Evolutionary conservation across 495 filamentous ascomycete species (phyloP), one percentile per base, ranked within the genome.

Genomic region (Viridothelium virens): DNA sequence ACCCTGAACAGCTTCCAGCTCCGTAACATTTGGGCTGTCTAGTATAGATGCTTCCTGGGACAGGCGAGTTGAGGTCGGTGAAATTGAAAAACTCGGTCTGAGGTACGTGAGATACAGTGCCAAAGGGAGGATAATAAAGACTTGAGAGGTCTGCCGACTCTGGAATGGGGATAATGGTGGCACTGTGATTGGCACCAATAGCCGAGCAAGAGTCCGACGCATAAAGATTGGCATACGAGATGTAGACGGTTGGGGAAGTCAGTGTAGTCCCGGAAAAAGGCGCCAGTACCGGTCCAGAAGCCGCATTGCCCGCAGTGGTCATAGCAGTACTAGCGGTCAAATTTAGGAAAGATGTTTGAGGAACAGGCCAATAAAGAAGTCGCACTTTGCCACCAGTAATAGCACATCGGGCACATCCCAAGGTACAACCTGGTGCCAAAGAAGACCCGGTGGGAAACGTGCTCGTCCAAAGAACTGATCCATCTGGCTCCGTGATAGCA

Each of bases 401-500:
- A 9, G 31, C 37, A 66, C 64, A 66, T 16, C 31, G 36, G 14
- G 38, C 33, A 34, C 64, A 66, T 14, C 64, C 64, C 7, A 66
- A 44, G 3, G 64, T 66, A 44, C 64, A 66, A 16, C 64, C 64
- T 5, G 64, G 64, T 7, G 50, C 64, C 10, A 66, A 66, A 39
- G 64, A 59, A 1, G 18, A 38, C 56, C 41, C n/a, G 2, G 64
- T 61, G 12, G 64, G 64, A 3, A 36, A 66, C 12, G 37, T 59
- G 36, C 31, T 66, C 25, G 48, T 61, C 36, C 31, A 38, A 16
- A 38, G 38, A 2, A 61, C 44, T 12, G 50, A 34, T 16, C 64
- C 64, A 53, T 2, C n/a, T 14, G 41, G 7, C 7, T 44, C 7
- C 41, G 41, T 44, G 41, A 7, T 44, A 44, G 14, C 6, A 44